Percentiles rank a stretch among this genome's conserved stretches.
phyloP scores from a whole-genome alignment of 495 filamentous ascomycete species.

The Rhypophila decipiens region DNA sequence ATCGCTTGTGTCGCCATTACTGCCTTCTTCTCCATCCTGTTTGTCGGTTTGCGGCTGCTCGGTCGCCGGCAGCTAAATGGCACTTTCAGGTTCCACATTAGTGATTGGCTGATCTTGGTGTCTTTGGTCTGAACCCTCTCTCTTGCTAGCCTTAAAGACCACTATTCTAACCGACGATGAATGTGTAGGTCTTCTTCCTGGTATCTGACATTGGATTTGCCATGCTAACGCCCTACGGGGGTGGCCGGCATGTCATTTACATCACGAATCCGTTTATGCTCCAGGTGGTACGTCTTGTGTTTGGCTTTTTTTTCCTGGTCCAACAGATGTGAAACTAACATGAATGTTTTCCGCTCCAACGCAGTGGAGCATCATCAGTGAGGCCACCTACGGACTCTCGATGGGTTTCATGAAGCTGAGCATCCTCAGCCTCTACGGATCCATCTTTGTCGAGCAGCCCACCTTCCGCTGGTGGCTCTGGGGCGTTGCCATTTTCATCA shows the following conservation, averaged over 20 bases:
- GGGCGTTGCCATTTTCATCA: background rate
- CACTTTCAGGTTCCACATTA: background rate
- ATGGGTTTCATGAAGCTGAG: constrained; percentile 1
- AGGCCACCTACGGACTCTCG: background rate
- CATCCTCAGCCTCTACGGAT: background rate
- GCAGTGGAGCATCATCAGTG: background rate
- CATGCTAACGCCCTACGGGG: background rate
- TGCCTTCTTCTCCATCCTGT: background rate
- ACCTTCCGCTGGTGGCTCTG: background rate
- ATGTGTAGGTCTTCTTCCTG: background rate
- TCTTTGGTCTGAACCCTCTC: background rate
- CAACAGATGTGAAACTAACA: background rate
- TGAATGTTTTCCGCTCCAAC: background rate
- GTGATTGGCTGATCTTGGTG: background rate
- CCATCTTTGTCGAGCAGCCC: background rate
- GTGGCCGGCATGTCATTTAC: background rate
- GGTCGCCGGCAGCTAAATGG: background rate
- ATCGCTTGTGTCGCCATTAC: background rate
- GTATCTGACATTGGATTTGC: background rate
- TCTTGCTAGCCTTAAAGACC: background rate
- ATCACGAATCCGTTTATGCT: background rate
- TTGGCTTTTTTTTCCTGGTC: too few relatives aligned
- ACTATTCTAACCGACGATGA: background rate
- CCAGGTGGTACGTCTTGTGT: background rate
- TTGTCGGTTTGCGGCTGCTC: background rate